These are phyloP conservation scores for Backusella morwellensis DNA, from an alignment of 192 early-diverging fungal genomes.

Conservation along the genomic window DNA sequence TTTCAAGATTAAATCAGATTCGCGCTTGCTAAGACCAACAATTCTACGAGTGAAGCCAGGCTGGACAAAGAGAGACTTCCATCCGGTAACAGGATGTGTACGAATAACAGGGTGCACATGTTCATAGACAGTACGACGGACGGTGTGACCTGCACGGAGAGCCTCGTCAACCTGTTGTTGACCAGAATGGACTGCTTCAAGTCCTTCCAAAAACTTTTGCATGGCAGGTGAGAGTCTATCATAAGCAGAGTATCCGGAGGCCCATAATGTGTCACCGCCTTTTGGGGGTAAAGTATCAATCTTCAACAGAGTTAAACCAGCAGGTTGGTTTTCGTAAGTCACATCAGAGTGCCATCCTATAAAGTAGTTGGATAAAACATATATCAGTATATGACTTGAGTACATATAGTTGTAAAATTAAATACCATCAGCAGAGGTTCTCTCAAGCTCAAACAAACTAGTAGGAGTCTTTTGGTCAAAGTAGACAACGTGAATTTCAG, in stretches of 20 bases:
- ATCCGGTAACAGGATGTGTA: slow-evolving; percentile 69
- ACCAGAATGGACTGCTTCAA: slow-evolving; percentile 34
- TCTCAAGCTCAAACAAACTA: background rate
- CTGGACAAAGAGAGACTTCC: slow-evolving; percentile 68
- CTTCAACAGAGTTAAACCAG: slow-evolving; percentile 31
- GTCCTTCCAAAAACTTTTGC: slow-evolving; percentile 31
- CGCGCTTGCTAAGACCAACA: slow-evolving; percentile 43
- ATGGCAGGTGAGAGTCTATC: slow-evolving; percentile 23
- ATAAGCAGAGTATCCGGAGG: slow-evolving; percentile 27
- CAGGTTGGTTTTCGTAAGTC: slow-evolving; percentile 29
- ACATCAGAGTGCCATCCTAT: slow-evolving; percentile 35
- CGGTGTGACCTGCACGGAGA: background rate
- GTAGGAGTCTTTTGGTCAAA: slow-evolving; percentile 13
- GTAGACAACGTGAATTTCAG: slow-evolving; percentile 31
- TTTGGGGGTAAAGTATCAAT: slow-evolving; percentile 25
- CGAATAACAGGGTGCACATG: slow-evolving; percentile 49
- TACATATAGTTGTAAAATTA: background rate
- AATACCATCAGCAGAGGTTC: background rate
- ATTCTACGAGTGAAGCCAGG: slow-evolving; percentile 60
- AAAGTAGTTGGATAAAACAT: background rate
- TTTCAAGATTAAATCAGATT: slow-evolving; percentile 56
- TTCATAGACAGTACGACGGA: slow-evolving; percentile 35
- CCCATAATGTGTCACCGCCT: slow-evolving; percentile 37
- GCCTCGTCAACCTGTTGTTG: slow-evolving; percentile 21
- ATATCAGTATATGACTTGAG: background rate